Evolutionary conservation across 73 alveolate genomes (phyloP).

Genomic region (Paramecium bursaria): DNA sequence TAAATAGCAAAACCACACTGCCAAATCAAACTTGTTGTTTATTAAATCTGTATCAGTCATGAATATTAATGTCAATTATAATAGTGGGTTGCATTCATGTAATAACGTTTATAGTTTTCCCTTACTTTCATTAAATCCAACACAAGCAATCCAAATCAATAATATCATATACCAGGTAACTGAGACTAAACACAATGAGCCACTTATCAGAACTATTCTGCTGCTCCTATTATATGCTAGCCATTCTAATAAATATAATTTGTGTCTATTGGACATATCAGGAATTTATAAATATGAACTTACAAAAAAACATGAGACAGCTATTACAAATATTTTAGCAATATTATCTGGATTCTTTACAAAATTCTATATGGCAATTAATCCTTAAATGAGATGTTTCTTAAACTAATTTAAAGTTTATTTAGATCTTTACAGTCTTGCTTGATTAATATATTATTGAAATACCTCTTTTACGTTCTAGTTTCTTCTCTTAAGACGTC

Average conservation of each 20-base stretch:
- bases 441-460: neutral
- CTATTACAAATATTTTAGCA: conserved; percentile 49
- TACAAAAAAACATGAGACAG: conserved; percentile 53
- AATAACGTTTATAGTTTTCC: conserved; percentile 34
- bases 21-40: conserved; percentile 37
- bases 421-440: conserved; percentile 52
- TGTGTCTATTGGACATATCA: conserved; percentile 51
- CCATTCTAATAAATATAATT: conserved; percentile 52
- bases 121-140: conserved; percentile 29
- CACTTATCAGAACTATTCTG: conserved; percentile 30
- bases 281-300: conserved; percentile 45
- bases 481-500: conserved; percentile 9
- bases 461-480: conserved; percentile 35
- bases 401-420: conserved; percentile 23
- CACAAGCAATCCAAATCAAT: conserved; percentile 47
- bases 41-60: conserved; percentile 47
- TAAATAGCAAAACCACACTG: conserved; percentile 56
- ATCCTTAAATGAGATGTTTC: conserved; percentile 3
- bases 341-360: conserved; percentile 52
- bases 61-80: conserved; percentile 34
- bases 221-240: conserved; percentile 51
- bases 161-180: conserved; percentile 48
- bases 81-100: conserved; percentile 44
- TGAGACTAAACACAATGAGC: conserved; percentile 54
- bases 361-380: conserved; percentile 28